Evolutionary conservation across 768 basidiomycete species (phyloP), one percentile per base, ranked within the genome.

Genomic region (Botryobasidium botryosum): DNA sequence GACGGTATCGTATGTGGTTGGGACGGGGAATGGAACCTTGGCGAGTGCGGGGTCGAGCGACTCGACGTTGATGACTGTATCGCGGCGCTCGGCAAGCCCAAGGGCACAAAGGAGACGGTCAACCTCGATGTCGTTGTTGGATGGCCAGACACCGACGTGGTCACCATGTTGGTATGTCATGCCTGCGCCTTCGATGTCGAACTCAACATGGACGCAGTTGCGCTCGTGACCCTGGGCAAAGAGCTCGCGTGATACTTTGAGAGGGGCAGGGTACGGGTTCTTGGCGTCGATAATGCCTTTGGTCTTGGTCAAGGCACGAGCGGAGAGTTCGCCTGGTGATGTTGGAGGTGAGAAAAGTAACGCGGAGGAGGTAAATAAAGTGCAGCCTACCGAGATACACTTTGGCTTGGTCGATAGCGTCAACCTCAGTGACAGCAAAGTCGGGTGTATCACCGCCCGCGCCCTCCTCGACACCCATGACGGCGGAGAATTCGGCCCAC

Each of bases 111-210:
- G 72, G 21, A 94, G 72, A 45, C 91, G 79, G 43, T 85, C 76
- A 35, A 97, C 90, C 56, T 97, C 91, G 37, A 78, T 59, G 50
- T 94, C 86, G 6, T 92, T 74, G 63, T 99, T 99, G 46, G 77
- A 75, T 10, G 94, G 92, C 92, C 92, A 99, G 43, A 99, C 74
- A 48, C 88, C 94, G 52, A 94, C 78, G 57, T 99, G 94, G 60
- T 99, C 94, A 44, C 94, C 94, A 48, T 96, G 90, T 60, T 97
- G 92, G 62, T 99, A 99, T n/a, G 80, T 86, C 56, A 97, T 85
- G 31, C 91, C 91, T 35, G 90, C 90, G 15, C 85, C 86, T 62
- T 91, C 86, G 25, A 84, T 88, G 62, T 77, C 77, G 55, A 99
- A 78, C 58, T 97, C 94, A 56, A 91, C 68, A 57, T 94, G 90